Conservation (phyloP, 176 grass and related monocot species). For the Oryza meridionalis region DNA sequence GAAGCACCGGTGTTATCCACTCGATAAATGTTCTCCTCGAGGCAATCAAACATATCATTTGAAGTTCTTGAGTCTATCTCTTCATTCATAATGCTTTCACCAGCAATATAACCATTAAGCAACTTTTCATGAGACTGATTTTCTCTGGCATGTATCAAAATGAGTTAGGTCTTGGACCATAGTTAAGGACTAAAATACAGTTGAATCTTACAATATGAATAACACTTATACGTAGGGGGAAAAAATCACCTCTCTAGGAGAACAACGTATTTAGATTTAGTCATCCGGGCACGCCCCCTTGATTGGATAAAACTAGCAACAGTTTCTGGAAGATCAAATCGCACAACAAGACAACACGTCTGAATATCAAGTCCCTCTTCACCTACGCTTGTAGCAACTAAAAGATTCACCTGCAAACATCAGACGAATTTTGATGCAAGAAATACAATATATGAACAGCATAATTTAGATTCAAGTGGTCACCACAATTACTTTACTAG, state of each 20-base stretch:
- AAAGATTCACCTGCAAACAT: constrained; percentile 82
- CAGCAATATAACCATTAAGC: constrained; percentile 66
- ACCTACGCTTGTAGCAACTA: constrained; percentile 93
- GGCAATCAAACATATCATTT: constrained; percentile 75
- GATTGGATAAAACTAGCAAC: constrained; percentile 94
- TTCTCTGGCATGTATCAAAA: constrained; percentile 61
- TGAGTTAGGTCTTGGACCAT: constrained; percentile 13
- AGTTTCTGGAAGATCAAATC: constrained; percentile 97
- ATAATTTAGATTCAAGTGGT: constrained; percentile 6
- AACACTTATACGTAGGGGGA: not conserved
- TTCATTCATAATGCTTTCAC: constrained; percentile 83
- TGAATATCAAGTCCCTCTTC: constrained; percentile 99
- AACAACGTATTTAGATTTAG: constrained; percentile 80
- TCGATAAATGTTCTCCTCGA: constrained; percentile 69
- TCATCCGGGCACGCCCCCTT: constrained; percentile 88
- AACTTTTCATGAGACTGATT: constrained; percentile 77
- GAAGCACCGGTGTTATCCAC: constrained; percentile 81
- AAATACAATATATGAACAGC: constrained; percentile 36
- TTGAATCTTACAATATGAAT: constrained; percentile 26
- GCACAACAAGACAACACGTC: constrained; percentile 92
- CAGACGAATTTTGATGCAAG: constrained; percentile 38
- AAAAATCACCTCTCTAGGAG: constrained; percentile 80
- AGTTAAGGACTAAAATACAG: constrained; percentile 27
- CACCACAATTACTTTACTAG: constrained; percentile 20
- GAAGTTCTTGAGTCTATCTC: constrained; percentile 75